phyloP scores from a whole-genome alignment of 768 basidiomycete species.

The Leccinum obscurum region DNA sequence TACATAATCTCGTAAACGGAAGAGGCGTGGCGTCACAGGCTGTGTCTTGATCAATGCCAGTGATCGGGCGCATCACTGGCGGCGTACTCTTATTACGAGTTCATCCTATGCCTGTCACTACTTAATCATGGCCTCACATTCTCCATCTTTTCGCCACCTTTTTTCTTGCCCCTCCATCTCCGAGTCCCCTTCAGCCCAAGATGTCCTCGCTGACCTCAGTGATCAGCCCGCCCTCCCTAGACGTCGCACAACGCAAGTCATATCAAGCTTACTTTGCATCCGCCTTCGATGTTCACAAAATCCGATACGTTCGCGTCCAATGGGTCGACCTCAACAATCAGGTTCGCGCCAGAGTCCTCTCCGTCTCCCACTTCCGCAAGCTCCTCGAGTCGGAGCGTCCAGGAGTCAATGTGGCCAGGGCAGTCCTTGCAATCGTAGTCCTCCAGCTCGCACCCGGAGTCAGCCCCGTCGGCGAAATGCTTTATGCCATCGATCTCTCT shows the following conservation, averaged over 20 bases:
- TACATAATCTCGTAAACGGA: not conserved
- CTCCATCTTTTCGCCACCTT: not conserved
- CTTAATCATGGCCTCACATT: not conserved
- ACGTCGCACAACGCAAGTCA: not conserved
- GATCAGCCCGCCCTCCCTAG: not conserved
- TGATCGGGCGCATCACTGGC: not conserved
- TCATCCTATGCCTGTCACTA: not conserved
- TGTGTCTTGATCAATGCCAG: not conserved
- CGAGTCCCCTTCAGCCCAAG: not conserved
- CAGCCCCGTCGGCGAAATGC: slow-evolving; percentile 52
- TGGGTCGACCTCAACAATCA: slow-evolving; percentile 68
- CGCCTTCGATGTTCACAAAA: not conserved
- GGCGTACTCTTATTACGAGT: no score
- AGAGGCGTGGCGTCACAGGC: no score
- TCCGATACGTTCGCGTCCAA: slow-evolving; percentile 55
- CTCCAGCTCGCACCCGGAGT: slow-evolving; percentile 50
- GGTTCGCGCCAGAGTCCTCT: slow-evolving; percentile 59
- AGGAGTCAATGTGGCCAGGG: slow-evolving; percentile 50
- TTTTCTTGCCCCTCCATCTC: not conserved
- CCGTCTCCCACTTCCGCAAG: slow-evolving; percentile 45
- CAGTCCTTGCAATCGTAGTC: slow-evolving; percentile 52
- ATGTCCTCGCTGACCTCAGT: not conserved
- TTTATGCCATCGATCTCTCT: slow-evolving; percentile 56
- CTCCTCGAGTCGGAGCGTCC: slow-evolving; percentile 54
- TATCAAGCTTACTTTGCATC: slow-evolving; percentile 1